These are phyloP conservation scores for Canariomyces notabilis DNA, from an alignment of 2,329 filamentous ascomycete genomes.

Conservation along the genomic window DNA sequence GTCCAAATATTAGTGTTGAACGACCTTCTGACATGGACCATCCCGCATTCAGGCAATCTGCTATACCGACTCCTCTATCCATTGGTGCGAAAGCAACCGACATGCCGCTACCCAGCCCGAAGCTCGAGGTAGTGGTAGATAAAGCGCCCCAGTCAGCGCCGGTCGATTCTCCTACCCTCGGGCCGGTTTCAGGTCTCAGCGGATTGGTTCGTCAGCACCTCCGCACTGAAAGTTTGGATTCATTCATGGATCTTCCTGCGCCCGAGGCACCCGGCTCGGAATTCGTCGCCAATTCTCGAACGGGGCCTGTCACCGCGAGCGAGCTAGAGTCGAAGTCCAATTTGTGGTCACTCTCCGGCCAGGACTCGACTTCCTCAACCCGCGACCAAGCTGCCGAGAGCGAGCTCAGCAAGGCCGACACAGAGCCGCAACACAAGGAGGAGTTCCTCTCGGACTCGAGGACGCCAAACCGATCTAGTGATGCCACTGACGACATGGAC, in stretches of 20 bases:
- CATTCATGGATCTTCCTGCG: slow-evolving; percentile 64
- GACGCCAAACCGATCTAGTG: slow-evolving; percentile 15
- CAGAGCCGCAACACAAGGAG: slow-evolving; percentile 1
- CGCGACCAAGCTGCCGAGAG: slow-evolving; percentile 12
- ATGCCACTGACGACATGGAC: slow-evolving; percentile 49
- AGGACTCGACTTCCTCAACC: slow-evolving; percentile 22
- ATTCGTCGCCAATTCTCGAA: slow-evolving; percentile 35
- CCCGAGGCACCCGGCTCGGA: slow-evolving; percentile 35
- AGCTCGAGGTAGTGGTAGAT: slow-evolving; percentile 17
- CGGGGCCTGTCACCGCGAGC: slow-evolving; percentile 27
- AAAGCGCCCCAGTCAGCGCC: slow-evolving; percentile 29
- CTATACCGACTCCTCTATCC: slow-evolving; percentile 41
- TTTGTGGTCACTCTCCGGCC: slow-evolving; percentile 41
- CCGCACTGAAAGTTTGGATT: slow-evolving; percentile 72
- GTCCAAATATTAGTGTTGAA: slow-evolving; percentile 37
- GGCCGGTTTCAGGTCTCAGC: slow-evolving; percentile 62
- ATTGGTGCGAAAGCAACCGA: slow-evolving; percentile 28
- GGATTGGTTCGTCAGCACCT: slow-evolving; percentile 82
- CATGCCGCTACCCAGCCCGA: slow-evolving; percentile 19
- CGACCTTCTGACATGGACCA: slow-evolving; percentile 51
- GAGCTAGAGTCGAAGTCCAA: slow-evolving; percentile 35
- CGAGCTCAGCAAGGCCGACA: slow-evolving; percentile 7
- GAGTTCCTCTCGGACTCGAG: slow-evolving; percentile 7
- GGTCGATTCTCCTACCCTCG: slow-evolving; percentile 74
- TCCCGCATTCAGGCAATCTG: slow-evolving; percentile 47